Evolutionary conservation across 139 green algal species (phyloP), one percentile per base, ranked within the genome.

Genomic region (Tetratostichococcus sp.): DNA sequence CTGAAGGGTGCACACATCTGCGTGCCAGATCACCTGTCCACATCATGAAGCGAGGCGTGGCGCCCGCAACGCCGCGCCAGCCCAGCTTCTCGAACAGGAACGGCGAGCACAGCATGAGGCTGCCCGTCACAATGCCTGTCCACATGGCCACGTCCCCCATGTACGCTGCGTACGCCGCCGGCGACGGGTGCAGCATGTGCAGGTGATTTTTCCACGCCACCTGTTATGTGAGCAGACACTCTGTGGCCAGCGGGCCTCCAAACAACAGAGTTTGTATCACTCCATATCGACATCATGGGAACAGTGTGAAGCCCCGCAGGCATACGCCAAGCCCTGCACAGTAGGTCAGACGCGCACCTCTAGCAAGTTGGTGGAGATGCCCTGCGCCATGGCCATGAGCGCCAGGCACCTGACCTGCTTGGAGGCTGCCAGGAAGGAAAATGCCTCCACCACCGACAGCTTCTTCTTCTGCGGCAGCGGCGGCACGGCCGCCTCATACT

Each of bases 161-260:
- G 81, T 89, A 86, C 11, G 84, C 86, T 0, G 91, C 89, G 81
- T 97, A 98, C 43, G 89, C 90, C 0, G 80, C 74, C 6, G 94
- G 93, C 1, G 81, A 85, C 31, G 93, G 88, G 83, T 91, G 91
- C 72, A 97, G 83, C 70, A 93, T 84, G 30, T 93, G 81, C 67
- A 98, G 87, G 80, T 97, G 91, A 65, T 81, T 86, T 86, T 98
- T 98, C 91, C 91, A 98, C 0, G 90, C 85, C 72, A 97, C 90
- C 50, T 62, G 50, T 26, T 8, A 26, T 50, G 39, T 14, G 14
- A n/a, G n/a, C n/a, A n/a, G n/a, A n/a, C n/a, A n/a, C n/a, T n/a
- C n/a, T n/a, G n/a, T n/a, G n/a, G 39, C 39, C 39, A 50, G 39
- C 39, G 14, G 14, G 39, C 39, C 39, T 50, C 39, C 39, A n/a